Base-by-base conservation (phyloP, 2,329 filamentous ascomycete genomes). In the Trichoderma sp. region DNA sequence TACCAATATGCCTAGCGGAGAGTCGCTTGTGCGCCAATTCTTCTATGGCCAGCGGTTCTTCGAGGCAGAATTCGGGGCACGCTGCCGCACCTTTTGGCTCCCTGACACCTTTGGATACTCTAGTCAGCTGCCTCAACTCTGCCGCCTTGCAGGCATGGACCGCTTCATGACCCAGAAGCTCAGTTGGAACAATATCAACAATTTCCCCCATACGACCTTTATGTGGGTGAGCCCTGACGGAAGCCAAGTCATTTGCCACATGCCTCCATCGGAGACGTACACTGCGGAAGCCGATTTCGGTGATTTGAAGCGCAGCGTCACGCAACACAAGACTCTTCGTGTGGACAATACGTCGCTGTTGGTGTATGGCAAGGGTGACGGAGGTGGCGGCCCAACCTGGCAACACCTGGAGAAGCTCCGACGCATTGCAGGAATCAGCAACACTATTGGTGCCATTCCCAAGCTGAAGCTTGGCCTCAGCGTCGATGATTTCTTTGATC, bases 161-260 rank as follows among this genome's bases (percentile, higher is more conserved):
- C 88, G 94, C 41, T 99, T 99, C 82, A 90, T 99, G 73, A 99
- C 95, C 0, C 95, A 99, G 78, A 99, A 99, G 80, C 83, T 99
- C 66, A 98, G 94, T 81, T 99, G 95, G 95, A 98, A 98, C 81
- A 98, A 98, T 76, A 98, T 98, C 84, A 98, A 98, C 80, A 96
- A 91, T 74, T 99, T 98, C 79, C 95, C 95, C 0, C 95, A 98
- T 75, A 98, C 95, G 6, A 98, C 95, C 0, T 99, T 99, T 83
- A 97, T 97, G 78, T 99, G 95, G 95, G 93, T 99, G 39, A 88
- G 93, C 14, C 86, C 97, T 15, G 95, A 99, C 76, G 94, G 95
- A 65, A 96, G 91, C 73, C 95, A 98, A 74, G 95, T 99, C 69
- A 87, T 99, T 68, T 98, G 94, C 77, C 95, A 99, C 74, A 99